Conservation (phyloP, 352 stramenopile genomes). For the Hyaloperonospora brassicae region DNA sequence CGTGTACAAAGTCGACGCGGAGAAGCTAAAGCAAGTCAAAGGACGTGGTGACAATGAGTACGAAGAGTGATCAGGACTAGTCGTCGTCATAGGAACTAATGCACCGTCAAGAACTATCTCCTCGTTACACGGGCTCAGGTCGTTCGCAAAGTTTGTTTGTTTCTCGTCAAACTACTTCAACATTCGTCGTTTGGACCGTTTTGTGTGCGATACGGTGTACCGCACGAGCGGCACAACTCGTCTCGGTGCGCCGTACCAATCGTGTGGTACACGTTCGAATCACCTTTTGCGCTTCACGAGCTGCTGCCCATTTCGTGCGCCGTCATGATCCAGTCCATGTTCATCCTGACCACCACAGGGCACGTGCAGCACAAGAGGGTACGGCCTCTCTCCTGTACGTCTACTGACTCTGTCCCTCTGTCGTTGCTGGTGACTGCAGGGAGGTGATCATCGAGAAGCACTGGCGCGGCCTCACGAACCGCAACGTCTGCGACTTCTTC, state of each 20-base stretch:
- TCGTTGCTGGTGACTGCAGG: slow-evolving; percentile 20
- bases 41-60: slow-evolving; percentile 79
- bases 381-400: background rate
- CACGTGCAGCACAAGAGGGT: slow-evolving; percentile 15
- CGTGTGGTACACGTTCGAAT: too few species aligned
- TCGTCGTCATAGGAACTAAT: background rate
- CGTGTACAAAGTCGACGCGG: slow-evolving; percentile 90
- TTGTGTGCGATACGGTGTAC: too few species aligned
- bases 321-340: slow-evolving; percentile 95
- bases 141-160: too few species aligned
- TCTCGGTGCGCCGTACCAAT: too few species aligned
- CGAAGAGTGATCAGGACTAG: slow-evolving; percentile 19
- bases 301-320: background rate
- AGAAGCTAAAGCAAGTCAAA: slow-evolving; percentile 90
- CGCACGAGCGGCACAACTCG: too few species aligned
- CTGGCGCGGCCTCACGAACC: slow-evolving; percentile 91
- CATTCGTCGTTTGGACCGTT: too few species aligned
- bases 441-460: slow-evolving; percentile 99
- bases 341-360: slow-evolving; percentile 93
- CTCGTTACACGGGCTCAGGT: too few species aligned
- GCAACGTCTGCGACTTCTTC: slow-evolving; percentile 96
- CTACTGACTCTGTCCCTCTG: slow-evolving; percentile 7
- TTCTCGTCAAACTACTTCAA: too few species aligned
- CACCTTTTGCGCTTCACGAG: too few species aligned
- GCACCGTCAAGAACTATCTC: background rate